Base-by-base conservation (phyloP, 2,329 filamentous ascomycete species). In the Microascus cirrosus region DNA sequence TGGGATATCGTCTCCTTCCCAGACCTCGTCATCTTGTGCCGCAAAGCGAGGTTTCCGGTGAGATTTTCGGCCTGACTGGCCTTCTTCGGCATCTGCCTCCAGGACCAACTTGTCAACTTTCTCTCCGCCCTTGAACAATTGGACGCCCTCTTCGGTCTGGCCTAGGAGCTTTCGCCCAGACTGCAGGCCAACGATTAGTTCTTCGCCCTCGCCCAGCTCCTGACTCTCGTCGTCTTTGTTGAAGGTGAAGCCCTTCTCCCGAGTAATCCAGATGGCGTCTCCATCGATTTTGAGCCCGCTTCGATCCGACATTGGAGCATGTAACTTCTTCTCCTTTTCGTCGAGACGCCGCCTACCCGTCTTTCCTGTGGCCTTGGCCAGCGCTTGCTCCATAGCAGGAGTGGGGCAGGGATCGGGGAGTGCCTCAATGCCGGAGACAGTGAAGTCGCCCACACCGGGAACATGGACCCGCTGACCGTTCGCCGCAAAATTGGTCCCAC, bases 301-400 rank as follows among this genome's bases (percentile, higher is more conserved):
- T 36, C 96, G 91, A 72, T 99, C 94, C 28, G 92, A 96, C 93
- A 99, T 97, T 36, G 94, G 95, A 2, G 94, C 95, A 71, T 96
- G 95, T 5, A 99, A 76, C 65, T 95, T 84, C 74, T 96, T 96
- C 68, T 99, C 93, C 73, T 97, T 99, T 68, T 99, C 94, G 35
- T 95, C 94, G 15, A 99, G 74, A 59, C 92, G 81, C 66, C 86
- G 84, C 62, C 91, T 79, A 48, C 86, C 86, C 36, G 85, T 85
- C 71, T 95, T 96, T 2, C 93, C 93, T 0, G 86, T 85, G 1
- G 84, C 83, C 68, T 95, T 96, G 45, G 90, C 89, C 48, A 92
- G 75, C 7, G 89, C 90, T 70, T 94, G 89, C 65, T 96, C 88
- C 78, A 95, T 91, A 58, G 84, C 86, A 1, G 94, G 94, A 0